A percentile compares a stretch with the other conserved stretches of the same genome.
Evolutionary conservation across 2,329 filamentous ascomycete species (phyloP).

Genomic region (Cadophora sp.): DNA sequence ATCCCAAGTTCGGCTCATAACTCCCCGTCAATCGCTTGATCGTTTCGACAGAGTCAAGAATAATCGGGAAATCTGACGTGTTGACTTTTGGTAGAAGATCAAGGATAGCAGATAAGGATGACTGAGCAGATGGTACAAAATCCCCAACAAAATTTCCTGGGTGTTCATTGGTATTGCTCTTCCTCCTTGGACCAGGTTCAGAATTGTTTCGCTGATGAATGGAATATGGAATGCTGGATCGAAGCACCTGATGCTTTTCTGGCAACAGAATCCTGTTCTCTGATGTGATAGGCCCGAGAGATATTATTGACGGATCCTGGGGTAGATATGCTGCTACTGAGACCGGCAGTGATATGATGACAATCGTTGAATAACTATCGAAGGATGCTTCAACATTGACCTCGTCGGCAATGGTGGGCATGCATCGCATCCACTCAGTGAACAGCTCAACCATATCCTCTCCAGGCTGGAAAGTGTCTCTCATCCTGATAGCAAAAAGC

Average conservation of each 20-base stretch:
- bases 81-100: constrained; percentile 10
- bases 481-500: constrained; percentile 23
- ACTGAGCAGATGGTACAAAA: constrained; percentile 7
- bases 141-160: constrained; percentile 6
- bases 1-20: background rate
- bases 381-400: constrained; percentile 24
- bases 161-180: constrained; percentile 2
- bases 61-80: background rate
- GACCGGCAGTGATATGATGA: constrained; percentile 20
- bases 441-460: constrained; percentile 24
- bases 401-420: constrained; percentile 27
- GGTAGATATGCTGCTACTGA: constrained; percentile 22
- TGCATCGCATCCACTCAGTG: constrained; percentile 24
- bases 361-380: constrained; percentile 22
- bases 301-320: constrained; percentile 17
- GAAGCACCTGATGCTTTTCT: constrained; percentile 4
- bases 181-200: constrained; percentile 8
- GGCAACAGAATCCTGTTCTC: constrained; percentile 12
- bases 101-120: constrained; percentile 4
- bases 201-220: constrained; percentile 13
- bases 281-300: constrained; percentile 22
- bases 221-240: background rate
- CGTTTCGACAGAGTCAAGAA: background rate
- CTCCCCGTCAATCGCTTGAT: background rate
- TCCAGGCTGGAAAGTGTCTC: constrained; percentile 22